These are phyloP conservation scores for Antrodiella citrinella DNA, from an alignment of 768 basidiomycete genomes.

Conservation along the genomic window DNA sequence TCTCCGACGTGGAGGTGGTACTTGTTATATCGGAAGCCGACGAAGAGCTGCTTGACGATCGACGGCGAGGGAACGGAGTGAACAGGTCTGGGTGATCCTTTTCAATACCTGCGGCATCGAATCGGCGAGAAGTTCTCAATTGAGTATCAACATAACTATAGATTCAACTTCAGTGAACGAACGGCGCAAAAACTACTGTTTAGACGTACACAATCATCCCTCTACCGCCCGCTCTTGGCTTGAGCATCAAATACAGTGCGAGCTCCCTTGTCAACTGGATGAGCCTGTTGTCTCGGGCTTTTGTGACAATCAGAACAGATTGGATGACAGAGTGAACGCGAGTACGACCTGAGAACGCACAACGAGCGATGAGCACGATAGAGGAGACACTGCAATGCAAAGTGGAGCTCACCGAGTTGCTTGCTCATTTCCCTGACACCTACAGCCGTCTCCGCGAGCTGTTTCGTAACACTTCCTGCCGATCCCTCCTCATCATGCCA, in stretches of 20 bases:
- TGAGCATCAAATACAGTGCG: slow-evolving; percentile 92
- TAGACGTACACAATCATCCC: slow-evolving; percentile 77
- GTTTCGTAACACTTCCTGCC: slow-evolving; percentile 75
- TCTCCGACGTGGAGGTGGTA: slow-evolving; percentile 22
- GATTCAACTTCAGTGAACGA: slow-evolving; percentile 3
- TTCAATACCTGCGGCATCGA: slow-evolving; percentile 86
- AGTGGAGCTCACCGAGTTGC: slow-evolving; percentile 67
- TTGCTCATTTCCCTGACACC: slow-evolving; percentile 99
- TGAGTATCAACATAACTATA: slow-evolving; percentile 90
- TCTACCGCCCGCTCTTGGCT: slow-evolving; percentile 57
- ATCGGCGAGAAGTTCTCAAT: slow-evolving; percentile 79
- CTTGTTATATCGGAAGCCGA: slow-evolving; percentile 39
- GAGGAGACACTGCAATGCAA: slow-evolving; percentile 7
- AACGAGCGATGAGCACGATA: not conserved
- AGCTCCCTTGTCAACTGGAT: slow-evolving; percentile 93
- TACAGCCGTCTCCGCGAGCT: slow-evolving; percentile 93
- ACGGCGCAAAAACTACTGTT: not conserved
- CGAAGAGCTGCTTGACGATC: slow-evolving; percentile 66
- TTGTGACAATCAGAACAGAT: slow-evolving; percentile 90
- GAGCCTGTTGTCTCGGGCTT: slow-evolving; percentile 93
- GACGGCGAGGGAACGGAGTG: slow-evolving; percentile 63
- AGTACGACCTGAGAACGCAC: slow-evolving; percentile 66
- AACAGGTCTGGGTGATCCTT: slow-evolving; percentile 86
- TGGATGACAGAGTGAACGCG: slow-evolving; percentile 89
- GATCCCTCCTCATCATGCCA: slow-evolving; percentile 59